phyloP scores from a whole-genome alignment of 805 yeast genomes.

The Wickerhamomyces rabaulensis region DNA sequence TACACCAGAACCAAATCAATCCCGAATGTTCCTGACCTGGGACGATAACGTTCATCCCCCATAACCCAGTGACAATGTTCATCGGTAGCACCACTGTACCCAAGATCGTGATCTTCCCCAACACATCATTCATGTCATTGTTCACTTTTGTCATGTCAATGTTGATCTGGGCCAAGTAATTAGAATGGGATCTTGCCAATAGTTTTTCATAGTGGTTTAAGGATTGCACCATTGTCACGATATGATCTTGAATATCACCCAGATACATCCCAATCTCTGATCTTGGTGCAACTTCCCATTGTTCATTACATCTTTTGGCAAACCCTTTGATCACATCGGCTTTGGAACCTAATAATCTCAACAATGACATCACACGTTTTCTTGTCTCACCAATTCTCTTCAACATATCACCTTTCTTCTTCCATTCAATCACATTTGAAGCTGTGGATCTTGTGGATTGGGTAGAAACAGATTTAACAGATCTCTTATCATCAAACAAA shows the following conservation, averaged over 20 bases:
- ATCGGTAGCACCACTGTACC: slow-evolving; percentile 95
- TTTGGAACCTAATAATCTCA: slow-evolving; percentile 80
- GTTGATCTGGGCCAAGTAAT: slow-evolving; percentile 92
- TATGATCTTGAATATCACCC: slow-evolving; percentile 13
- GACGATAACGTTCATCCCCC: slow-evolving; percentile 98
- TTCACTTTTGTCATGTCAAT: slow-evolving; percentile 97
- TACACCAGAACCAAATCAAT: slow-evolving; percentile 61
- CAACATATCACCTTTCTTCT: slow-evolving; percentile 89
- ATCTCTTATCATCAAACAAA: slow-evolving; percentile 13
- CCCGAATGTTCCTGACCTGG: slow-evolving; percentile 81
- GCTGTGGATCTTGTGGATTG: slow-evolving; percentile 29
- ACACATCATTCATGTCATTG: slow-evolving; percentile 93
- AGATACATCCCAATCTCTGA: slow-evolving; percentile 58
- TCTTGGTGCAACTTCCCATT: slow-evolving; percentile 71
- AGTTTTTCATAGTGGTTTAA: slow-evolving; percentile 92
- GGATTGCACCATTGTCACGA: slow-evolving; percentile 94
- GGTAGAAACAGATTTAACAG: slow-evolving; percentile 23
- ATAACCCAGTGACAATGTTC: slow-evolving; percentile 91
- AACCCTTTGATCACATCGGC: slow-evolving; percentile 98
- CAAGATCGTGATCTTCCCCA: slow-evolving; percentile 86
- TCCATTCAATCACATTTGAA: slow-evolving; percentile 64
- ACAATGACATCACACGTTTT: slow-evolving; percentile 85
- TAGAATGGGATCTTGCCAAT: slow-evolving; percentile 91
- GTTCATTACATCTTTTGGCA: slow-evolving; percentile 85
- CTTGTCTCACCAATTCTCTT: slow-evolving; percentile 93